phyloP scores from a whole-genome alignment of 2,329 filamentous ascomycete species.

The Aureobasidium leucospermi region DNA sequence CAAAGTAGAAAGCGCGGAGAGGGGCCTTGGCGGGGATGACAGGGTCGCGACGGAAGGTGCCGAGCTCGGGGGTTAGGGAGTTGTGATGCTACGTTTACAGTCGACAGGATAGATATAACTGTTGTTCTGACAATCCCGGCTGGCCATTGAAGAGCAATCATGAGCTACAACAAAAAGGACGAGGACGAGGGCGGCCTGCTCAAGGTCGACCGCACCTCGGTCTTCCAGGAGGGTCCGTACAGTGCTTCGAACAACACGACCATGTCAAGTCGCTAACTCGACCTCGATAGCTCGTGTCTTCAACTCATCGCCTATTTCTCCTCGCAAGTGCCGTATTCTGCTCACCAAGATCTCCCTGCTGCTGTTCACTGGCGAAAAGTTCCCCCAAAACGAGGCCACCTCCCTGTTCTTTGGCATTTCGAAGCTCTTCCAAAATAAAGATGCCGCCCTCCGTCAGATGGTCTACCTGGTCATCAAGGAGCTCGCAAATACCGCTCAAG shows the following conservation, averaged over 20 bases:
- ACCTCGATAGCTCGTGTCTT: conserved; percentile 73
- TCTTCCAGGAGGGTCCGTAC: conserved; percentile 90
- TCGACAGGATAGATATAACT: not conserved
- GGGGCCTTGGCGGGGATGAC: conserved; percentile 7
- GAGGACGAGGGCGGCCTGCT: conserved; percentile 94
- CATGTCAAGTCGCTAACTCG: not conserved
- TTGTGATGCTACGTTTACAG: conserved; percentile 8
- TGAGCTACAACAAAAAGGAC: conserved; percentile 99
- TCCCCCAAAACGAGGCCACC: conserved; percentile 94
- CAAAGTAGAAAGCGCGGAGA: not conserved
- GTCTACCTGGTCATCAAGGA: conserved; percentile 98
- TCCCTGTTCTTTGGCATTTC: conserved; percentile 98
- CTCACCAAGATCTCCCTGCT: conserved; percentile 95
- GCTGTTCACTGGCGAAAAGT: conserved; percentile 93
- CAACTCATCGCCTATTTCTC: conserved; percentile 94
- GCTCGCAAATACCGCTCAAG: conserved; percentile 86
- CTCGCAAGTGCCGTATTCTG: conserved; percentile 93
- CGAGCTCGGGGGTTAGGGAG: conserved; percentile 4
- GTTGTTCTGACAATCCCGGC: not conserved
- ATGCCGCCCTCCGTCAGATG: conserved; percentile 96
- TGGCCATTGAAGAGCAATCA: conserved; percentile 32
- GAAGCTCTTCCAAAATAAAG: conserved; percentile 99
- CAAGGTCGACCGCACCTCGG: conserved; percentile 94
- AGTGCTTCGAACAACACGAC: conserved; percentile 18
- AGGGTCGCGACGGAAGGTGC: not conserved